Evolutionary conservation across 2,329 filamentous ascomycete species (phyloP).

Genomic region (Neonectria coccinea): DNA sequence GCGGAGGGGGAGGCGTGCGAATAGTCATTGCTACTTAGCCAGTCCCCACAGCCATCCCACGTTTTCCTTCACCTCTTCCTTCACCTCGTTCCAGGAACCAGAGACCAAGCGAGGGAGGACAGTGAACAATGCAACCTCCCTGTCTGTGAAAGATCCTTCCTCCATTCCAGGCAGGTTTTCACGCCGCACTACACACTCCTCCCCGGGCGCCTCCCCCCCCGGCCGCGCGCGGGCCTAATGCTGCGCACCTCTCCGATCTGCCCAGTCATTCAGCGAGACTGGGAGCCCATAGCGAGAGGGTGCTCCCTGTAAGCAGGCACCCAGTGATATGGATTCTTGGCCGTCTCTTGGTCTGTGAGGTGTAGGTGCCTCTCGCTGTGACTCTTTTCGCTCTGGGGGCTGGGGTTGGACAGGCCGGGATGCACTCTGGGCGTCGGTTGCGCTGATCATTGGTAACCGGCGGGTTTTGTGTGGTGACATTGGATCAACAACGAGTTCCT

Average conservation of each 20-base stretch:
- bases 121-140: neutral
- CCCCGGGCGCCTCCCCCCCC: neutral
- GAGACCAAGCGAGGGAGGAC: neutral
- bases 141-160: neutral
- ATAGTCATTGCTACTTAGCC: neutral
- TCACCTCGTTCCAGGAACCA: neutral
- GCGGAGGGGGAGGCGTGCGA: neutral
- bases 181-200: neutral
- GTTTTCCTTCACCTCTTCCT: neutral
- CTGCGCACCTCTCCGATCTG: too few relatives aligned
- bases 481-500: neutral
- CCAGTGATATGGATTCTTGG: neutral
- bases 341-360: neutral
- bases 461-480: neutral
- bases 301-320: constrained; percentile 3
- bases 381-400: neutral
- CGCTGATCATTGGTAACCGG: constrained; percentile 2
- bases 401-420: constrained; percentile 4
- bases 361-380: neutral
- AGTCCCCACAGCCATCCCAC: constrained; percentile 1
- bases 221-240: neutral
- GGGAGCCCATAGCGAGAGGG: neutral
- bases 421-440: neutral
- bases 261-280: too few relatives aligned
- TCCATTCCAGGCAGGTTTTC: neutral